Evolutionary conservation across 345 rosid genomes (phyloP), one percentile per base, ranked within the genome.

Genomic region (Boechera divaricarpa): DNA sequence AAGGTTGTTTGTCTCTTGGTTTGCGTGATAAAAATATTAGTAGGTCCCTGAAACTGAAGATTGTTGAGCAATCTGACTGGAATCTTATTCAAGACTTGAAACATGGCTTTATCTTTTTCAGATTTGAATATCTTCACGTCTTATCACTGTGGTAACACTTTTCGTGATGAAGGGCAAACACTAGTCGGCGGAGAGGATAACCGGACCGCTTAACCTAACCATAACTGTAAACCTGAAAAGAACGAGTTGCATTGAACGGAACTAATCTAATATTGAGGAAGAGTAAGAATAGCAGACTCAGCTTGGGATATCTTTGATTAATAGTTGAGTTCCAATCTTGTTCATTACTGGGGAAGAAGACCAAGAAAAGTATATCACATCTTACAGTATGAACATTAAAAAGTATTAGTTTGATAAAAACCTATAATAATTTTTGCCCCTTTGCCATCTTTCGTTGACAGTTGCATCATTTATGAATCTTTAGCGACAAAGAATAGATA

Each of bases 1-100:
- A 26, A 48, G 1, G 39, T 16, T 24, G 33, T 67, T 24, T 60
- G 29, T 39, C 69, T 16, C 44, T 48, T 67, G 42, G 38, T 69
- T 45, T 69, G 56, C 26, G 69, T 69, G 74, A 69, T 69, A 26
- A 70, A 49, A 69, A 45, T 36, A 63, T 63, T 45, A 63, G 67
- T 77, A 77, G 76, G 76, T 71, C 77, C 60, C 28, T 56, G 45
- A 48, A 56, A 64, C 61, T 53, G 48, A 70, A 71, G 72, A 77
- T 63, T 77, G 72, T 71, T 16, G n/a, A 71, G 61, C 81, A 77
- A 77, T 77, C 72, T 64, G 60, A 3, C 62, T 15, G 67, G 81
- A 71, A 77, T 77, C 72, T 76, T 71, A 57, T 64, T 63, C 76
- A 62, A 69, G 63, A 52, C 59, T 16, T 45, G 0, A 47, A 62